These are phyloP conservation scores for Microdochium trichocladiopsis DNA, from an alignment of 2,329 filamentous ascomycete genomes.

Conservation along the genomic window DNA sequence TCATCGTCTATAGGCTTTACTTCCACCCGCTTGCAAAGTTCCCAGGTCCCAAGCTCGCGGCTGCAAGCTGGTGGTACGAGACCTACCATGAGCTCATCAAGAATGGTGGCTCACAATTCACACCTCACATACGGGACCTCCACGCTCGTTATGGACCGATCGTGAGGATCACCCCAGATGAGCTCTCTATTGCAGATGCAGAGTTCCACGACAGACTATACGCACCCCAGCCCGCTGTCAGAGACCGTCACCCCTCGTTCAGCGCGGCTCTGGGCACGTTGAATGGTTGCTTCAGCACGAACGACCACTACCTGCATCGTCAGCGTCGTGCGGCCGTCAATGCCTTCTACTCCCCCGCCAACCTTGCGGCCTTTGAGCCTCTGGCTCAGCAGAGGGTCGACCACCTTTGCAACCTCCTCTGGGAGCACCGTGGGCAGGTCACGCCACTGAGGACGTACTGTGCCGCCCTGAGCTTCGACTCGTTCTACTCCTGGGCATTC, in stretches of 20 bases:
- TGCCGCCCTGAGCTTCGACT: too few relatives aligned
- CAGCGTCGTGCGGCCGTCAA: neutral
- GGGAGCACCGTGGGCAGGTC: too few relatives aligned
- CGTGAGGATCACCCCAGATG: constrained; percentile 27
- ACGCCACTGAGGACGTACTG: too few relatives aligned
- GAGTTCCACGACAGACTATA: constrained; percentile 27
- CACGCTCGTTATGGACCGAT: constrained; percentile 29
- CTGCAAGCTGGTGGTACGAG: constrained; percentile 19
- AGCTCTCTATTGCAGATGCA: constrained; percentile 26
- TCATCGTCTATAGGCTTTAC: constrained; percentile 3
- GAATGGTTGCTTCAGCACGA: neutral
- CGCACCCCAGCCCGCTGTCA: constrained; percentile 4
- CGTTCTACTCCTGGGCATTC: too few relatives aligned
- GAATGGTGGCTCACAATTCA: constrained; percentile 18
- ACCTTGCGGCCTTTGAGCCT: too few relatives aligned
- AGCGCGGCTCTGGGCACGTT: too few relatives aligned
- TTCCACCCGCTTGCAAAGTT: constrained; percentile 21
- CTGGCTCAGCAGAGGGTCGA: too few relatives aligned
- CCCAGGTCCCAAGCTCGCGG: constrained; percentile 23
- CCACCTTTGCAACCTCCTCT: too few relatives aligned
- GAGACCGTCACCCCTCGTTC: too few relatives aligned
- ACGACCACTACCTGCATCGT: neutral
- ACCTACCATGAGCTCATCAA: constrained; percentile 22
- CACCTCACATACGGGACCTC: constrained; percentile 23
- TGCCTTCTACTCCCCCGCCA: too few relatives aligned